Conservation (phyloP, 768 basidiomycete species). For the Lentinus tigrinus region DNA sequence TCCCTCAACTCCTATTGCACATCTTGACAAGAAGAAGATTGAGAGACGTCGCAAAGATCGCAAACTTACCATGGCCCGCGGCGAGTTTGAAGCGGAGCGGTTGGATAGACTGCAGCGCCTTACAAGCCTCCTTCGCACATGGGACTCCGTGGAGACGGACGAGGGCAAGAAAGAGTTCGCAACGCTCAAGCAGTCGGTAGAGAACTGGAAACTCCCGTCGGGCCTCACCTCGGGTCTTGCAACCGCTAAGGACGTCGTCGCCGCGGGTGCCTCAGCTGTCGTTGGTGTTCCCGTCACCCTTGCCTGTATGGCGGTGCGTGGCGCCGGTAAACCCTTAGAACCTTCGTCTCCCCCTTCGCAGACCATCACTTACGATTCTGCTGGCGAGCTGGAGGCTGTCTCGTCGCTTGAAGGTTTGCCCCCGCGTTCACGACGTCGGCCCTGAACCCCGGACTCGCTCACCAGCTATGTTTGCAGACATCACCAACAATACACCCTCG, state of each 20-base stretch:
- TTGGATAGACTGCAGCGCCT: conserved; percentile 49
- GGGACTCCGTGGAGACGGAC: conserved; percentile 10
- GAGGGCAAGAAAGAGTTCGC: conserved; percentile 27
- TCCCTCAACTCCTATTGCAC: not conserved
- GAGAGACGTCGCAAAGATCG: conserved; percentile 55
- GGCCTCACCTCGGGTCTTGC: no score
- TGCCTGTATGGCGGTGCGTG: not conserved
- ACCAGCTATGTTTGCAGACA: not conserved
- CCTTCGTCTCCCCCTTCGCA: not conserved
- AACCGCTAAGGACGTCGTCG: not conserved
- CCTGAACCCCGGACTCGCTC: not conserved
- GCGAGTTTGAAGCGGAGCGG: conserved; percentile 57
- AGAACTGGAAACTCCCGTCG: not conserved
- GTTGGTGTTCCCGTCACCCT: not conserved
- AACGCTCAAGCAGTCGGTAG: conserved; percentile 19
- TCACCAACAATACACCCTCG: not conserved
- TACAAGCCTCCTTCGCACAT: conserved; percentile 18
- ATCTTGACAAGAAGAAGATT: conserved; percentile 36
- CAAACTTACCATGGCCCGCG: conserved; percentile 48
- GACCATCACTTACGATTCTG: not conserved
- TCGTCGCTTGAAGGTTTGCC: not conserved
- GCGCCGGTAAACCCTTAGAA: not conserved
- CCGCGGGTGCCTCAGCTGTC: not conserved
- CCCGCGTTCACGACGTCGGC: not conserved
- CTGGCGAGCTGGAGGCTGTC: not conserved